Base-by-base conservation (phyloP, 257 asterid species). In the Anisodus tanguticus region DNA sequence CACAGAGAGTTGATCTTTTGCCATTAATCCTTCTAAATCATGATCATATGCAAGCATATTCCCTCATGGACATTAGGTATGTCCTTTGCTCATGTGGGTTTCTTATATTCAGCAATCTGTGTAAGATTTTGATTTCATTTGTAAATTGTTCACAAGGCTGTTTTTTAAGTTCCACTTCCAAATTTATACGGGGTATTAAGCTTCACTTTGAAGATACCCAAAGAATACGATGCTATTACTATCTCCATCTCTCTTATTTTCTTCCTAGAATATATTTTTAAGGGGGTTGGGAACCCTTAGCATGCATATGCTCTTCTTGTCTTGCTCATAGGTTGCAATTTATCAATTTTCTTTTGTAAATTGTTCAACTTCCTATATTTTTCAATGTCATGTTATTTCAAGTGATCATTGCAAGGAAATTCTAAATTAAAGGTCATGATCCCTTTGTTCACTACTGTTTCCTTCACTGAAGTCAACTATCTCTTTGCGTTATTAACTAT, bases 31-130 rank as follows among this genome's bases (percentile, higher is more conserved):
- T 97, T 85, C 95, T 97, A 88, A 97, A 97, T 91, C 99, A 97
- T 83, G 99, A 97, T 85, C 99, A 97, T 88, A 97, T 97, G 99
- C 99, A 97, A 90, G 93, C 99, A 41, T 97, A 97, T 87, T 91
- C 98, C 84, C 93, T 97, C 82, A 97, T 97, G 98, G 99, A 97
- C 92, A 93, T 97, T 86, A 97, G 99, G 99, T 97, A 85, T 86
- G 63, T 2, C 74, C 83, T 55, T 51, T 84, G 72, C n/a, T 54
- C 64, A 55, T 60, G 83, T 62, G 84, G 83, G 88, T 22, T 57
- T 57, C 57, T 87, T 77, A 6, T 74, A 68, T 16, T 67, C n/a
- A 39, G 83, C 82, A 82, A 85, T 58, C 53, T 59, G 54, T 19
- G 47, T 77, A 49, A 43, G 84, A 78, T 51, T 86, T 81, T 60